A percentile compares a stretch with the other conserved stretches of the same genome.
phyloP scores from a whole-genome alignment of 306 rosid species.

The Astragalus membranaceus region DNA sequence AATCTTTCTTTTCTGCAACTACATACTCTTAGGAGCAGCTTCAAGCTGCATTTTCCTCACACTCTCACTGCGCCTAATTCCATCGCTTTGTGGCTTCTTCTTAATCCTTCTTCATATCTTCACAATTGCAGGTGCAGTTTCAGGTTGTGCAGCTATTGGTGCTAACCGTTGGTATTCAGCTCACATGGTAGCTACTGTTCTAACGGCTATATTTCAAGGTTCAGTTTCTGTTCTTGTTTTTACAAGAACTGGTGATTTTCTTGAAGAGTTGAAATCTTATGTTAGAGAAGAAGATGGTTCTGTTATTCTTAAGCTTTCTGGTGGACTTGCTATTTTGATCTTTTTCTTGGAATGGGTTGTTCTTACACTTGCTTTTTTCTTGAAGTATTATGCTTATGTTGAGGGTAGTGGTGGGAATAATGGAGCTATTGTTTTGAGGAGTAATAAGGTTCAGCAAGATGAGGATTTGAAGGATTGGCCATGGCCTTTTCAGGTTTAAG shows the following conservation, averaged over 20 bases:
- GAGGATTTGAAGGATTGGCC: constrained; percentile 91
- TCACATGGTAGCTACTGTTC: constrained; percentile 78
- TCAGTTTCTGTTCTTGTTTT: constrained; percentile 66
- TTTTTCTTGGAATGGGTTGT: constrained; percentile 89
- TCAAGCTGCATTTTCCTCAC: constrained; percentile 94
- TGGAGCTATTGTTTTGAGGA: constrained; percentile 33
- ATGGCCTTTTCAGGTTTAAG: constrained; percentile 76
- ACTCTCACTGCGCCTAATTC: constrained; percentile 75
- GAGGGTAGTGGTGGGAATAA: constrained; percentile 37
- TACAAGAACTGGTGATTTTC: constrained; percentile 58
- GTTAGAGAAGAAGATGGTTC: constrained; percentile 78
- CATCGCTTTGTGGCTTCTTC: constrained; percentile 76
- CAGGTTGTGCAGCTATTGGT: constrained; percentile 68
- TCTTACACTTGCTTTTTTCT: constrained; percentile 63
- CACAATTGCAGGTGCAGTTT: constrained; percentile 64
- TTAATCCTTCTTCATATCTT: constrained; percentile 72
- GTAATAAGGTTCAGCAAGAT: constrained; percentile 69
- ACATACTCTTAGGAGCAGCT: constrained; percentile 80
- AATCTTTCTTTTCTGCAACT: constrained; percentile 78
- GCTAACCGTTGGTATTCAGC: constrained; percentile 64
- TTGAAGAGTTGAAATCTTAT: constrained; percentile 55
- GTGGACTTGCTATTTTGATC: constrained; percentile 66
- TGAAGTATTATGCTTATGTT: constrained; percentile 64
- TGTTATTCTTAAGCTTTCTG: constrained; percentile 68
- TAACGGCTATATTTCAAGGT: constrained; percentile 77